These are phyloP conservation scores for Xerocomellus dryophilus DNA, from an alignment of 768 basidiomycete species.

Conservation along the genomic window DNA sequence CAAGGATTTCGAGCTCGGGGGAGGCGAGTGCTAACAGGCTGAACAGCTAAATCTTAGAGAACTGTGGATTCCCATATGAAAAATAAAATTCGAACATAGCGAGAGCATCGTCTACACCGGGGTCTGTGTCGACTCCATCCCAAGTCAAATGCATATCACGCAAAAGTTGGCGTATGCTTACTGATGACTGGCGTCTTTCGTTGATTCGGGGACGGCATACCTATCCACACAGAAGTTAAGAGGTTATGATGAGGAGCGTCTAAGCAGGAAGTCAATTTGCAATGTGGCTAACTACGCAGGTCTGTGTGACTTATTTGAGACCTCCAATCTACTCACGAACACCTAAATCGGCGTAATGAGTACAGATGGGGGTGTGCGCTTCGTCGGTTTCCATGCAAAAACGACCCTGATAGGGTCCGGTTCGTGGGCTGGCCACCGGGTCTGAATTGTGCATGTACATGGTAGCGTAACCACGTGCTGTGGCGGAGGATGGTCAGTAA, in stretches of 20 bases:
- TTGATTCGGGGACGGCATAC: constrained; percentile 17
- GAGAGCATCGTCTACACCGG: constrained; percentile 79
- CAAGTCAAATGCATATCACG: constrained; percentile 1
- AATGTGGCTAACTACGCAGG: too few species aligned
- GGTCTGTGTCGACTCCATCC: constrained; percentile 73
- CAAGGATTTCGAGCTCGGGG: constrained; percentile 78
- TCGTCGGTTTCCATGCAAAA: background rate
- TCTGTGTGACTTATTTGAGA: too few species aligned
- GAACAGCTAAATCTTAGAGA: constrained; percentile 1
- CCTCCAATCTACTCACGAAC: too few species aligned
- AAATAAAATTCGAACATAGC: constrained; percentile 57
- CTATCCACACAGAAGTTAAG: background rate
- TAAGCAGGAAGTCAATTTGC: background rate
- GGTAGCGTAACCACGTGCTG: background rate
- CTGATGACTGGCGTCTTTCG: constrained; percentile 62
- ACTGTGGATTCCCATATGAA: background rate
- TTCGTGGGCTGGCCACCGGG: background rate
- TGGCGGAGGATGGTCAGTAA: constrained; percentile 6
- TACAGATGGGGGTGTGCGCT: background rate
- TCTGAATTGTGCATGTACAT: background rate
- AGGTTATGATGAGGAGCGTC: background rate
- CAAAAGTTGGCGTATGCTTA: constrained; percentile 32
- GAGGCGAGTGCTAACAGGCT: constrained; percentile 78
- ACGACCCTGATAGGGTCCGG: background rate
- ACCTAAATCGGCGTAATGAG: too few species aligned